These are phyloP conservation scores for Castanopsis chinensis DNA, from an alignment of 306 rosid species.

Conservation along the genomic window DNA sequence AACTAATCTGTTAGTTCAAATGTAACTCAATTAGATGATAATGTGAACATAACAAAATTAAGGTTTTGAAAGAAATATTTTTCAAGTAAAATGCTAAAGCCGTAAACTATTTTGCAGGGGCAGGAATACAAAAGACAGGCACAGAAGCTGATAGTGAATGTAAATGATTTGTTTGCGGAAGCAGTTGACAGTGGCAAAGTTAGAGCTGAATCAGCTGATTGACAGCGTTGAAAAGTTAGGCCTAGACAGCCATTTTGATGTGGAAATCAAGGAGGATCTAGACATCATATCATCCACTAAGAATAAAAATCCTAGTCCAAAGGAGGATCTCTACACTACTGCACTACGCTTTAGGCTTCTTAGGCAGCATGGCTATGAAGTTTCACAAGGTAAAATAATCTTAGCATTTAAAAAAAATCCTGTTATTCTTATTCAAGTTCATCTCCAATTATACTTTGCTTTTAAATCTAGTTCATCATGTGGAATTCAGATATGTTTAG, in stretches of 20 bases:
- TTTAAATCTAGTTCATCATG: too few relatives aligned
- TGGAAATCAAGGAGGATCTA: constrained; percentile 39
- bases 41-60: too few relatives aligned
- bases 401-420: not conserved
- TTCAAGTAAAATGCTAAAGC: too few relatives aligned
- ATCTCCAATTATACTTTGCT: too few relatives aligned
- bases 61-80: too few relatives aligned
- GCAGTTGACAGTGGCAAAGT: constrained; percentile 4
- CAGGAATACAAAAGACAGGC: constrained; percentile 18
- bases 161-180: too few relatives aligned
- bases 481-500: too few relatives aligned
- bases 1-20: too few relatives aligned
- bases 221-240: constrained; percentile 51
- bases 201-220: constrained; percentile 46
- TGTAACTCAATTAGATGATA: too few relatives aligned
- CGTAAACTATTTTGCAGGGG: constrained; percentile 25
- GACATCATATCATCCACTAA: constrained; percentile 17
- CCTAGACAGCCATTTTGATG: constrained; percentile 35
- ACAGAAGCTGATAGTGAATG: too few relatives aligned
- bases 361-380: constrained; percentile 47
- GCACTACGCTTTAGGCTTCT: constrained; percentile 49
- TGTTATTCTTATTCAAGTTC: too few relatives aligned
- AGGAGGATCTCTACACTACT: constrained; percentile 31
- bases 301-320: not conserved
- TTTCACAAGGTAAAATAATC: constrained; percentile 41